A percentile compares a stretch with the other conserved stretches of the same genome.
Conservation (phyloP, 2,329 filamentous ascomycete genomes). For the Capronia epimyces region DNA sequence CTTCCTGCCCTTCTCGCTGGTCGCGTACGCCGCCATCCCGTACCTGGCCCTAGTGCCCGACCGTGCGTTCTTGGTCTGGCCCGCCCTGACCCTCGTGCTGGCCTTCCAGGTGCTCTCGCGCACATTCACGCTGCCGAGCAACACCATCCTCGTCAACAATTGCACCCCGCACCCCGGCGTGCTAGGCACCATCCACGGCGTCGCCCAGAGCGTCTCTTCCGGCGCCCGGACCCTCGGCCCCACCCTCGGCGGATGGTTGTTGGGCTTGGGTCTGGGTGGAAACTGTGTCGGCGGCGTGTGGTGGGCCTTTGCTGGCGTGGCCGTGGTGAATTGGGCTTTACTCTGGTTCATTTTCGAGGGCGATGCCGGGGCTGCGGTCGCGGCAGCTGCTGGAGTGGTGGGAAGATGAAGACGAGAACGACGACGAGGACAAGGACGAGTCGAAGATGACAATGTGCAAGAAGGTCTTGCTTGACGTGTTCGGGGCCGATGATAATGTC, state of each 20-base stretch:
- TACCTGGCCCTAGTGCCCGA: conserved; percentile 66
- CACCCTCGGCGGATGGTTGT: conserved; percentile 50
- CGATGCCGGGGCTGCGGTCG: conserved; percentile 12
- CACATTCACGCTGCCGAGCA: conserved; percentile 61
- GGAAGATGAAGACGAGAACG: neutral
- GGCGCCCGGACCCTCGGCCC: conserved; percentile 54
- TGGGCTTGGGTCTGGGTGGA: conserved; percentile 49
- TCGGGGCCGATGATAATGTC: too few species aligned
- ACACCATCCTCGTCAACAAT: conserved; percentile 58
- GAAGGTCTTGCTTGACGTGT: too few species aligned
- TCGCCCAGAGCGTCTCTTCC: conserved; percentile 53
- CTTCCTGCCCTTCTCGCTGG: conserved; percentile 65
- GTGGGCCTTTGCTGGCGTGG: conserved; percentile 53
- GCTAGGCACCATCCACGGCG: conserved; percentile 54
- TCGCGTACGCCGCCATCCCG: conserved; percentile 64
- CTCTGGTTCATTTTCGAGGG: conserved; percentile 61
- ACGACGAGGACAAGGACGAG: neutral
- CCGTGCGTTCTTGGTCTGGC: conserved; percentile 53
- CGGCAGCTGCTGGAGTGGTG: neutral
- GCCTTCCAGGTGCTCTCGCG: conserved; percentile 65
- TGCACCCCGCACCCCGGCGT: conserved; percentile 53
- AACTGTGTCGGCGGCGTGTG: conserved; percentile 54
- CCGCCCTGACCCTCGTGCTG: conserved; percentile 58
- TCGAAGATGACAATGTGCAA: too few species aligned
- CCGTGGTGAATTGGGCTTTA: conserved; percentile 53